A percentile compares a stretch with the other conserved stretches of the same genome.
Conservation (phyloP, 2,329 filamentous ascomycete genomes). For the Gaeumannomyces sp. region DNA sequence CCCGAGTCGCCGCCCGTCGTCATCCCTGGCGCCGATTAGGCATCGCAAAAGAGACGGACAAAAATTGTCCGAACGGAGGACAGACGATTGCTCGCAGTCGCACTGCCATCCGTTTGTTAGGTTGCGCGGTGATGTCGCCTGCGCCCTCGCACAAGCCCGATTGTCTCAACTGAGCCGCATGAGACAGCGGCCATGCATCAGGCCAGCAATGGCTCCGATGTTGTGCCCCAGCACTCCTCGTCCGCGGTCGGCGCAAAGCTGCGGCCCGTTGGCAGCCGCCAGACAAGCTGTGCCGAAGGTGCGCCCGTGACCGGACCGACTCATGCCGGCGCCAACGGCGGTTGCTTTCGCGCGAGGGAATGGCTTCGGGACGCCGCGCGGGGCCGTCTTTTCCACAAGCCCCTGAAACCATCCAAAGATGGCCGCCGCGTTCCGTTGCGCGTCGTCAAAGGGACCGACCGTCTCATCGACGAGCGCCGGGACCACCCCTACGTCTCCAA, state of each 20-base stretch:
- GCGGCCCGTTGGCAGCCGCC: not conserved
- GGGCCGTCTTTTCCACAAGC: slow-evolving; percentile 12
- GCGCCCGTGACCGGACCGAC: not conserved
- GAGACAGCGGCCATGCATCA: not conserved
- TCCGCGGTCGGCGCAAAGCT: not conserved
- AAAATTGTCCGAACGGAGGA: not conserved
- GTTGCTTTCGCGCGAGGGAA: not conserved
- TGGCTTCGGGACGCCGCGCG: slow-evolving; percentile 6
- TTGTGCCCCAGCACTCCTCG: not conserved
- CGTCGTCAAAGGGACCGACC: slow-evolving; percentile 21
- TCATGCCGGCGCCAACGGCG: slow-evolving; percentile 3
- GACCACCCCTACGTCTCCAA: slow-evolving; percentile 46
- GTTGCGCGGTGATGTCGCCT: not conserved
- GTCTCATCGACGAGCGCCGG: slow-evolving; percentile 43
- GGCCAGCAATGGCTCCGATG: not conserved
- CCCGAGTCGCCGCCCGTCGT: not conserved
- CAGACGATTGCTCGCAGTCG: not conserved
- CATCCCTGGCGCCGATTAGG: not conserved
- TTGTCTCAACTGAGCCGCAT: not conserved
- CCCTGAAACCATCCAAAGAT: slow-evolving; percentile 20
- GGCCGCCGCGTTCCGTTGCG: slow-evolving; percentile 23
- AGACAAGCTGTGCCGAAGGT: not conserved
- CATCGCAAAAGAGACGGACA: not conserved
- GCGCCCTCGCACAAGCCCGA: not conserved
- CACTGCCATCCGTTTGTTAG: not conserved